A percentile compares a stretch with the other conserved stretches of the same genome.
Evolutionary conservation across 2,329 filamentous ascomycete species (phyloP).

Genomic region (Catunica adiposa): DNA sequence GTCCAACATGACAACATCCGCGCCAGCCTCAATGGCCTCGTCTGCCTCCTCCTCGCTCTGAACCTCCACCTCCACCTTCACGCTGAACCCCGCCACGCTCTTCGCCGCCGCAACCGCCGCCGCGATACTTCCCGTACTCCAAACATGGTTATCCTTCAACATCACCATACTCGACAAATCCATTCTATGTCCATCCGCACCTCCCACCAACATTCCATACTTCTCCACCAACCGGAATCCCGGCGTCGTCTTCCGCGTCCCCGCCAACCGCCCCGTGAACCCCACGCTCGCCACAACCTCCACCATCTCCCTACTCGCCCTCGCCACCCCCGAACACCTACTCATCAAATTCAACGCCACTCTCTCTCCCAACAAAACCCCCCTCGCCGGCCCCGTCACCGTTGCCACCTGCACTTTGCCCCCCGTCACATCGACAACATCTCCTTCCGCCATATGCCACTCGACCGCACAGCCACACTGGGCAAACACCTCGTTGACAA

Average conservation of each 20-base stretch:
- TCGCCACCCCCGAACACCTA: constrained; percentile 81
- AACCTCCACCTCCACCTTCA: constrained; percentile 91
- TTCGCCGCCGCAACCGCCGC: constrained; percentile 74
- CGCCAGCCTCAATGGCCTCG: constrained; percentile 77
- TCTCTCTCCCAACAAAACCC: constrained; percentile 74
- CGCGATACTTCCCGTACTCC: constrained; percentile 74
- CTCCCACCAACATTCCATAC: constrained; percentile 91
- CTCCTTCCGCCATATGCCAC: constrained; percentile 72
- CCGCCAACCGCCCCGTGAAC: constrained; percentile 72
- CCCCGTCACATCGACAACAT: constrained; percentile 43
- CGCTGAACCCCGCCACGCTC: constrained; percentile 67
- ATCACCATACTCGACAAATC: constrained; percentile 92
- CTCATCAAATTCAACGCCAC: constrained; percentile 84
- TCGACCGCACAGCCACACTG: constrained; percentile 84
- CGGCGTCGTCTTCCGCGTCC: constrained; percentile 91
- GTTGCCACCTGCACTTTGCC: constrained; percentile 53
- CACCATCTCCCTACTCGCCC: constrained; percentile 42
- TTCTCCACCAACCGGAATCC: constrained; percentile 94
- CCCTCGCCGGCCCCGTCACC: constrained; percentile 65
- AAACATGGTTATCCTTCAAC: constrained; percentile 98
- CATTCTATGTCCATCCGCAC: constrained; percentile 79
- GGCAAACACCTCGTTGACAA: constrained; percentile 83
- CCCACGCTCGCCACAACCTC: constrained; percentile 44
- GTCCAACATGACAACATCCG: constrained; percentile 93
- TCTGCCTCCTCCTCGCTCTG: constrained; percentile 76